Evolutionary conservation across 106 monocot genomes (phyloP), one percentile per base, ranked within the genome.

Genomic region (Posidonia australis): DNA sequence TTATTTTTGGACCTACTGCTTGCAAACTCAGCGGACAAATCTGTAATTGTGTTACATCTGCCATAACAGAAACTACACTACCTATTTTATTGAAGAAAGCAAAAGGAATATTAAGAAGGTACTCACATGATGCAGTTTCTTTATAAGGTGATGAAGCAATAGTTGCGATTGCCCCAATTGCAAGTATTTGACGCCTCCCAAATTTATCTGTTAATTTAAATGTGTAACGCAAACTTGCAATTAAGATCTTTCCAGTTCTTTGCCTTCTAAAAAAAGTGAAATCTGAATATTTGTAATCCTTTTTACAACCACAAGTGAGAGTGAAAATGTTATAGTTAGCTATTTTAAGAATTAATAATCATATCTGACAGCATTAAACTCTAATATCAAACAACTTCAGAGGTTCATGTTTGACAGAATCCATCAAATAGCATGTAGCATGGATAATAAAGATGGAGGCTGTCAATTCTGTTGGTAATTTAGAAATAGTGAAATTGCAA

Each of bases 121-220:
- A 73, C 83, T 87, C 57, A 87, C 87, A 78, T 63, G 83, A 81
- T 66, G 77, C 70, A 46, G 74, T 55, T 68, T 78, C 69, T 32
- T 70, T 23, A 16, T 48, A 70, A 19, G 63, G 76, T 10, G 83
- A 25, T 52, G 71, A 74, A 62, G 68, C 26, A 30, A 27, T 73
- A 45, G 76, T 53, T 12, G 60, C 62, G 56, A 72, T 57, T 58
- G 73, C 70, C 58, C 82, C 85, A 22, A 68, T 13, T 12, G 72
- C 30, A 55, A 86, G 52, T 23, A 68, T 29, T 67, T 74, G 75
- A 19, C 90, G 83, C 65, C 85, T 73, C 29, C 80, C 68, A 45
- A 48, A 21, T 65, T 46, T 62, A 24, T 82, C 85, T 79, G 79
- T 23, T 18, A 58, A 70, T 31, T 13, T 25, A 54, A 58, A 36